Evolutionary conservation across 306 rosid genomes (phyloP), one percentile per base, ranked within the genome.

Genomic region (Adenanthera pavonina): DNA sequence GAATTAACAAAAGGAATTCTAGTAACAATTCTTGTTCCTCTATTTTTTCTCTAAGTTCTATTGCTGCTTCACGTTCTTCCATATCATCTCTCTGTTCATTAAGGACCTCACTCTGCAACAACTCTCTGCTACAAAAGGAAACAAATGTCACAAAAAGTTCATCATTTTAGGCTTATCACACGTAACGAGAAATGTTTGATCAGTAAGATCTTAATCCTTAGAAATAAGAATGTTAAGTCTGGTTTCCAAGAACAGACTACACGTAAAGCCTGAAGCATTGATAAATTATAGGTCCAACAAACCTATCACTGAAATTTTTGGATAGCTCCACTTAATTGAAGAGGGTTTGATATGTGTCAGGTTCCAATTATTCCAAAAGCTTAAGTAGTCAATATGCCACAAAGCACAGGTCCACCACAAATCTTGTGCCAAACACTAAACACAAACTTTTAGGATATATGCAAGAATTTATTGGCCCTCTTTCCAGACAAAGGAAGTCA

Each of bases 1-100:
- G 92, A 80, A 86, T 81, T 78, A 88, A 91, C 83, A 88, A 72
- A 79, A 95, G 96, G 77, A 93, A 95, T 80, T 95, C 96, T 60
- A 92, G 91, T 82, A 95, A 80, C 83, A 93, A 83, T 53, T 93
- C 98, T 81, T 93, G 91, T 85, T 95, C 97, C 84, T 90, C 93
- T 78, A 93, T 82, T 84, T 80, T 88, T 82, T 92, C 89, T 75
- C 93, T 64, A 48, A 95, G 98, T 78, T 93, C 89, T 80, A 92
- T 78, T 7, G 94, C 97, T 30, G 92, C 98, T 87, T 93, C 98
- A 14, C 94, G 94, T 77, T 95, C 94, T 86, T 87, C 93, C 77
- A 89, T 81, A 44, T 93, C 91, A 82, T 89, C 93, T 85, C 92
- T 85, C 48, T 92, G 92, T 80, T 95, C 93, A 70, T 86, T 92